Evolutionary conservation across 768 basidiomycete genomes (phyloP), one percentile per base, ranked within the genome.

Genomic region (Serendipita sp.): DNA sequence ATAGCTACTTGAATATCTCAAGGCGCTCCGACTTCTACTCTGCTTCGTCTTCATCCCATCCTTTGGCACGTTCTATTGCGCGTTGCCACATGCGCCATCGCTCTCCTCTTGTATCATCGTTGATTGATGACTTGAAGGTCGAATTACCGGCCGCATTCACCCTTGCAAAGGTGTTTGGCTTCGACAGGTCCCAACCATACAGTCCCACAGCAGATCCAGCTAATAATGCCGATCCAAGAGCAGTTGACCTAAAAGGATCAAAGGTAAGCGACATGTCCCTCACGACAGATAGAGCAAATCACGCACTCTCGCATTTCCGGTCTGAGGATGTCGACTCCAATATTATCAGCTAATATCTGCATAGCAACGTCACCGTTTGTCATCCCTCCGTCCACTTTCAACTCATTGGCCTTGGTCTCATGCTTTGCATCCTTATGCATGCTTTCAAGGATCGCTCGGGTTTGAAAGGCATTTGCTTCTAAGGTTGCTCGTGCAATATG

Each of bases 311-410:
- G 78, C 96, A 99, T 99, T 71, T 91, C 86, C 10, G 95, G 96
- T 64, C 96, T 80, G 66, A 94, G 78, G 67, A 99, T 90, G 34
- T 83, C 84, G 75, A 96, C 94, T 13, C 94, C 95, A 35, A 93
- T 92, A 47, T 95, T 78, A 72, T 96, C 88, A 2, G 90, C 90
- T 66, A 94, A 79, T 54, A 94, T 77, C 70, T 81, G 78, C 92
- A 95, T 91, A 65, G 86, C 89, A 34, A 89, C 74, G 71, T 95
- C 91, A 38, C 90, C 89, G 68, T 94, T 95, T 10, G 93, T 96
- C 88, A 96, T 94, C 15, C 93, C 92, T n/a, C 96, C 96, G 73
- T 98, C 96, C 41, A 99, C 95, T 73, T 88, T 94, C 68, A 99
- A 83, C 69, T 88, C 81, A 71, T 86, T 85, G 64, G 96, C 80